phyloP scores from a whole-genome alignment of 768 basidiomycete genomes.

The Phaeotremella fagi region DNA sequence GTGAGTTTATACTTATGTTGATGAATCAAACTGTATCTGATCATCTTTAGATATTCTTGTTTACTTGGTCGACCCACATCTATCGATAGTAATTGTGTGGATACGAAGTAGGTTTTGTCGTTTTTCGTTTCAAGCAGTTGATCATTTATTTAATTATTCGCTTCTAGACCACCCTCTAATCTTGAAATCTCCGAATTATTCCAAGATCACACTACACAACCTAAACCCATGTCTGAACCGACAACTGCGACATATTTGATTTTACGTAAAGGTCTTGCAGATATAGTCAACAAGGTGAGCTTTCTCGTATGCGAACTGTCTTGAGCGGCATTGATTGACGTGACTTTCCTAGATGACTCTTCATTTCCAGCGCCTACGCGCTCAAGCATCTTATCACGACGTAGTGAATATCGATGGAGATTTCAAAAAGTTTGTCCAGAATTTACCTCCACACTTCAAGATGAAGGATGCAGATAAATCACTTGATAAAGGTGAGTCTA shows the following conservation, averaged over 20 bases:
- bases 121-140: no score
- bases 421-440: slow-evolving; percentile 66
- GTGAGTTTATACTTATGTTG: slow-evolving; percentile 8
- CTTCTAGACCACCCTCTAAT: slow-evolving; percentile 52
- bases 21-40: not conserved
- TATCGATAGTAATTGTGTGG: slow-evolving; percentile 84
- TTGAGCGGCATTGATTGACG: not conserved
- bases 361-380: slow-evolving; percentile 82
- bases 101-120: slow-evolving; percentile 72
- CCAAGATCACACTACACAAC: slow-evolving; percentile 21
- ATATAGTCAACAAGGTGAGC: slow-evolving; percentile 64
- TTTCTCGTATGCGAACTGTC: no score
- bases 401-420: slow-evolving; percentile 78
- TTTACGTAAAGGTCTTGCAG: slow-evolving; percentile 72
- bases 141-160: slow-evolving; percentile 51
- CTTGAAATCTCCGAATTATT: slow-evolving; percentile 50
- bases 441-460: slow-evolving; percentile 60
- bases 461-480: slow-evolving; percentile 69
- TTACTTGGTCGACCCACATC: slow-evolving; percentile 75
- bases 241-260: slow-evolving; percentile 85
- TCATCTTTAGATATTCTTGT: slow-evolving; percentile 59
- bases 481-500: slow-evolving; percentile 64
- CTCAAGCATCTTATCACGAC: slow-evolving; percentile 74
- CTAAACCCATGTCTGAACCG: slow-evolving; percentile 55
- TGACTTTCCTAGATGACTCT: slow-evolving; percentile 63